Evolutionary conservation across 176 grass and related monocot genomes (phyloP).

Genomic region (Dendrocalamus sinicus): DNA sequence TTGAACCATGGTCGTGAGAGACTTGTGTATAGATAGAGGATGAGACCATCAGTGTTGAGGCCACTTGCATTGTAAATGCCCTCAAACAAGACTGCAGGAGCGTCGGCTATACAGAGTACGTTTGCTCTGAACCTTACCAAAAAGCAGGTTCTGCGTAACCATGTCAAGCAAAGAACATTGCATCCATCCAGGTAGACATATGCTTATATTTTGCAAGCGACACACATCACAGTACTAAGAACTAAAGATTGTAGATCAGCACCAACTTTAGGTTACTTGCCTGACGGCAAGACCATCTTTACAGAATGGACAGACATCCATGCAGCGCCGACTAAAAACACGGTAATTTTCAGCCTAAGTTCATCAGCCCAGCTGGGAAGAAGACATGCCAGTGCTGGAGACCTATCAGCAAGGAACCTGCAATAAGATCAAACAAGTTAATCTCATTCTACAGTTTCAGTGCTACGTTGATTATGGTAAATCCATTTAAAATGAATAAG

Average conservation of each 20-base stretch:
- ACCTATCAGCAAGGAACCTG: slow-evolving; percentile 25
- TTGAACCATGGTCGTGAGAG: too few species aligned
- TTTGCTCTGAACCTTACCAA: not conserved
- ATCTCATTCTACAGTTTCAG: not conserved
- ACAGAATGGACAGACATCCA: slow-evolving; percentile 6
- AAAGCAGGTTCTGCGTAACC: not conserved
- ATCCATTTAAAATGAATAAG: not conserved
- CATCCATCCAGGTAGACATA: not conserved
- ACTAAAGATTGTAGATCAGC: not conserved
- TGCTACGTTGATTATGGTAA: not conserved
- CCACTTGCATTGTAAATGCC: too few species aligned
- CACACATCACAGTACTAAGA: not conserved
- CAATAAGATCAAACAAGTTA: slow-evolving; percentile 28
- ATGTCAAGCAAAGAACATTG: not conserved
- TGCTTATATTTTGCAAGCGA: not conserved
- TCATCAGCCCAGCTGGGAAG: not conserved
- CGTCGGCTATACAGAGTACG: not conserved
- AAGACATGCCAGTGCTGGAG: not conserved
- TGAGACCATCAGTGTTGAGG: too few species aligned
- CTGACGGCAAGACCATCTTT: not conserved
- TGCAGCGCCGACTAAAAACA: not conserved
- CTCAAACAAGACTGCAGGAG: not conserved
- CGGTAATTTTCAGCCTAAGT: not conserved
- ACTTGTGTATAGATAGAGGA: too few species aligned
- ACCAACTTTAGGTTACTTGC: not conserved